Percentiles rank a stretch among this genome's conserved stretches.
Evolutionary conservation across 257 asterid genomes (phyloP).

Genomic region (Ligustrum vulgare): DNA sequence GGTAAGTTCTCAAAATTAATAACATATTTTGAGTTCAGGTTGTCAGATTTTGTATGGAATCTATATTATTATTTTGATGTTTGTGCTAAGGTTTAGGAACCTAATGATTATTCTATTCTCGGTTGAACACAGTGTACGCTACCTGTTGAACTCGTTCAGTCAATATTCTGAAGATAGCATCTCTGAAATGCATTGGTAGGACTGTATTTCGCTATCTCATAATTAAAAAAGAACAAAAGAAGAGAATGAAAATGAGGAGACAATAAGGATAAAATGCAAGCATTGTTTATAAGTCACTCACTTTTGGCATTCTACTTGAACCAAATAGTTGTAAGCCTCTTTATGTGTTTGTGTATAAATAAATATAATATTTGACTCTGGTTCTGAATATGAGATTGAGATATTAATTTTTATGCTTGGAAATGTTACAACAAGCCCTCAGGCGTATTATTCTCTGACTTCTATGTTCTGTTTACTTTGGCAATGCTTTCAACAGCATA

Average conservation of each 20-base stretch:
- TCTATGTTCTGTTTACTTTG: neutral
- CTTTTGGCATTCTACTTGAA: neutral
- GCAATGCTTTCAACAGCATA: neutral
- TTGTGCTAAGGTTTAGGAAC: neutral
- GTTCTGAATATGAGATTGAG: neutral
- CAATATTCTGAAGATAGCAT: neutral
- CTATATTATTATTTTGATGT: neutral
- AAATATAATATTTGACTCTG: too few relatives aligned
- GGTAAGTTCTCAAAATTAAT: conserved; percentile 54
- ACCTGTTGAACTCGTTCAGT: conserved; percentile 5
- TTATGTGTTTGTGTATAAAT: too few relatives aligned
- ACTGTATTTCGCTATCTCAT: conserved; percentile 6
- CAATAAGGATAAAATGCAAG: neutral
- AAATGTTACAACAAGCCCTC: neutral
- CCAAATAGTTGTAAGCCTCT: neutral
- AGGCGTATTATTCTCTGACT: neutral
- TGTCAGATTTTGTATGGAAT: neutral
- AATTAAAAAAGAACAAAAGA: neutral
- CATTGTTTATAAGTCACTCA: neutral
- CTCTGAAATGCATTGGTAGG: neutral
- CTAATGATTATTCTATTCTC: neutral
- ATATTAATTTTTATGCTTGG: neutral
- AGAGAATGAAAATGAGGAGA: neutral
- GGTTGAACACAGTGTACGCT: neutral
- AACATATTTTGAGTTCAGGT: neutral